phyloP scores from a whole-genome alignment of 106 monocot genomes.

The Phalaenopsis aphrodite region DNA sequence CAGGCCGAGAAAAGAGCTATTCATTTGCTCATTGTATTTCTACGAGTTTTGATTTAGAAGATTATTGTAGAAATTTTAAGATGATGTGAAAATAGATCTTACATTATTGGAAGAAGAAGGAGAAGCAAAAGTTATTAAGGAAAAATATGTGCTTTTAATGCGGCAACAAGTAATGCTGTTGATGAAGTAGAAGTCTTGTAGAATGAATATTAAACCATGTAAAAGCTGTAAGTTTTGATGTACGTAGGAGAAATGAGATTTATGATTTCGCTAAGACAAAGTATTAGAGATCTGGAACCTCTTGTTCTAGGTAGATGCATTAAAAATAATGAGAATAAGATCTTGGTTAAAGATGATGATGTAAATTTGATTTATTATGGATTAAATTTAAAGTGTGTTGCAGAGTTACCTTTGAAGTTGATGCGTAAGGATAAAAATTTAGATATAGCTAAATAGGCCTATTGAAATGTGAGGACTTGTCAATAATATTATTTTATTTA shows the following conservation, averaged over 20 bases:
- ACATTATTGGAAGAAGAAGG: too few relatives aligned
- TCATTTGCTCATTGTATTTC: not conserved
- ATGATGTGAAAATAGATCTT: too few relatives aligned
- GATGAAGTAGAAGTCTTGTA: too few relatives aligned
- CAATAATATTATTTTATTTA: not conserved
- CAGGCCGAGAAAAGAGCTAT: not conserved
- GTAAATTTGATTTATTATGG: not conserved
- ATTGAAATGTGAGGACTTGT: not conserved
- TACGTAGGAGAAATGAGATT: too few relatives aligned
- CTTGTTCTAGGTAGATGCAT: not conserved
- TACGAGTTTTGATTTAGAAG: not conserved
- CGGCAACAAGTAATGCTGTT: too few relatives aligned
- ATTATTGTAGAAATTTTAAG: too few relatives aligned
- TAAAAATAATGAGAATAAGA: not conserved
- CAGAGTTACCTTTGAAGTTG: not conserved
- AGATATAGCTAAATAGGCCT: not conserved
- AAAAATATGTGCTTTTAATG: too few relatives aligned
- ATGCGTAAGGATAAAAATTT: not conserved
- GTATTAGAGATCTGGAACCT: not conserved
- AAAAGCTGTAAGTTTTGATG: too few relatives aligned
- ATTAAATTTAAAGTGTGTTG: not conserved
- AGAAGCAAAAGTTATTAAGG: too few relatives aligned
- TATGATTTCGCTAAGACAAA: too few relatives aligned
- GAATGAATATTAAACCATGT: too few relatives aligned
- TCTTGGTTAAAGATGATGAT: not conserved